These are phyloP conservation scores for Tricharina praecox DNA, from an alignment of 495 filamentous ascomycete genomes.

Conservation along the genomic window DNA sequence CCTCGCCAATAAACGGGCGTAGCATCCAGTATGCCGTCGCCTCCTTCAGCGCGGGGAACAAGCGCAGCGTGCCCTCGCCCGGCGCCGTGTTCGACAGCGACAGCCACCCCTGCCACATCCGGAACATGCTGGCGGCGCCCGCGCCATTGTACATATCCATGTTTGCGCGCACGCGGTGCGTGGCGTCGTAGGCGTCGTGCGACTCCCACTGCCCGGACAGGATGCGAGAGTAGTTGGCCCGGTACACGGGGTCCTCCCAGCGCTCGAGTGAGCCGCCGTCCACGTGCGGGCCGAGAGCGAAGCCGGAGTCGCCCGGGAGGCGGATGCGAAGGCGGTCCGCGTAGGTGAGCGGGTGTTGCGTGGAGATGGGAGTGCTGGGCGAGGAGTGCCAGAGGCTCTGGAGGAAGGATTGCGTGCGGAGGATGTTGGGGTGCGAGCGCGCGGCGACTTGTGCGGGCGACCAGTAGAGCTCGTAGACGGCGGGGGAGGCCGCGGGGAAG, in stretches of 20 bases:
- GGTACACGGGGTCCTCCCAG: slow-evolving; percentile 71
- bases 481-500: slow-evolving; percentile 39
- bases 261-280: slow-evolving; percentile 74
- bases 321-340: slow-evolving; percentile 71
- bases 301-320: slow-evolving; percentile 54
- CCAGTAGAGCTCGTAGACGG: slow-evolving; percentile 87
- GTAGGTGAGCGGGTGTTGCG: slow-evolving; percentile 49
- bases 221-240: slow-evolving; percentile 53
- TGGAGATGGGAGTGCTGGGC: slow-evolving; percentile 41
- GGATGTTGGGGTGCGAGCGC: slow-evolving; percentile 51
- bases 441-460: slow-evolving; percentile 57
- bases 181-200: slow-evolving; percentile 66
- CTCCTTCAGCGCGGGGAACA: slow-evolving; percentile 61
- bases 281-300: slow-evolving; percentile 71
- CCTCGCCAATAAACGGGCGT: slow-evolving; percentile 44
- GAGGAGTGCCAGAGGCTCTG: slow-evolving; percentile 57
- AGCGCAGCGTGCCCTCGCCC: slow-evolving; percentile 60
- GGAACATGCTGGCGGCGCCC: slow-evolving; percentile 67
- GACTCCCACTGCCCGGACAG: slow-evolving; percentile 63
- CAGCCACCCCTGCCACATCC: slow-evolving; percentile 81
- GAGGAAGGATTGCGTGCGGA: slow-evolving; percentile 51
- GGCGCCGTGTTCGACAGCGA: slow-evolving; percentile 56
- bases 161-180: slow-evolving; percentile 46
- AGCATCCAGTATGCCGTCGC: slow-evolving; percentile 66
- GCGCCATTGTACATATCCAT: slow-evolving; percentile 69